Percentiles rank a stretch among this genome's conserved stretches.
These are phyloP conservation scores for Sugiyamaella xylanicola DNA, from an alignment of 1,139 yeast species.

Conservation along the genomic window DNA sequence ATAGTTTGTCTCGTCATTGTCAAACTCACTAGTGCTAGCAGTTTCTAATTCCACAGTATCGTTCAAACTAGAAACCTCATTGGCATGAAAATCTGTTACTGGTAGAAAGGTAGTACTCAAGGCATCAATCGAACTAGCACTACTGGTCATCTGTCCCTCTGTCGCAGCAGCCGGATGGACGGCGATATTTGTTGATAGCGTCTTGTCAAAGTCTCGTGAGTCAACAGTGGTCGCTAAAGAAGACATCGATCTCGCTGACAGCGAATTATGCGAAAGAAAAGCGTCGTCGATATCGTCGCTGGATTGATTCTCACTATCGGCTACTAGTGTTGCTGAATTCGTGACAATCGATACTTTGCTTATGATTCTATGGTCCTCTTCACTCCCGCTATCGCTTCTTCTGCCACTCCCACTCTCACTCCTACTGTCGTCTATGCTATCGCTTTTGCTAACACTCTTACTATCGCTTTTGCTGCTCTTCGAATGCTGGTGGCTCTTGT, in stretches of 20 bases:
- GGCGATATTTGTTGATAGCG: neutral
- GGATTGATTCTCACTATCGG: slow-evolving; percentile 12
- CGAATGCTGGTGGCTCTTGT: neutral
- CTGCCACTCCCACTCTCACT: neutral
- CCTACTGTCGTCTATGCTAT: neutral
- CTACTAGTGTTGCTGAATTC: neutral
- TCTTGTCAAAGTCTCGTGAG: slow-evolving; percentile 19
- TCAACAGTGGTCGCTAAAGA: slow-evolving; percentile 32
- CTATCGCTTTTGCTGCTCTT: neutral
- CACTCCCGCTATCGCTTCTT: neutral
- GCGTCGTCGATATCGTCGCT: slow-evolving; percentile 23
- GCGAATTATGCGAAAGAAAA: slow-evolving; percentile 23
- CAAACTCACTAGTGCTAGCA: neutral
- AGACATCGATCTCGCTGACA: slow-evolving; percentile 30
- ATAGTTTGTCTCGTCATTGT: neutral
- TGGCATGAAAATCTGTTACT: neutral
- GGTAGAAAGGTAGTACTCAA: slow-evolving; percentile 2
- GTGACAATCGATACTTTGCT: slow-evolving; percentile 4
- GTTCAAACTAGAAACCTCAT: neutral
- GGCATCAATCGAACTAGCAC: slow-evolving; percentile 4
- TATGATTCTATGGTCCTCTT: neutral
- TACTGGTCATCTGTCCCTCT: slow-evolving; percentile 11
- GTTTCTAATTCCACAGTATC: neutral
- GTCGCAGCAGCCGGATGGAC: neutral
- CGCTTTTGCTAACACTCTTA: neutral